Evolutionary conservation across 2,329 filamentous ascomycete species (phyloP), one percentile per base, ranked within the genome.

Genomic region (Thelonectria blattea): DNA sequence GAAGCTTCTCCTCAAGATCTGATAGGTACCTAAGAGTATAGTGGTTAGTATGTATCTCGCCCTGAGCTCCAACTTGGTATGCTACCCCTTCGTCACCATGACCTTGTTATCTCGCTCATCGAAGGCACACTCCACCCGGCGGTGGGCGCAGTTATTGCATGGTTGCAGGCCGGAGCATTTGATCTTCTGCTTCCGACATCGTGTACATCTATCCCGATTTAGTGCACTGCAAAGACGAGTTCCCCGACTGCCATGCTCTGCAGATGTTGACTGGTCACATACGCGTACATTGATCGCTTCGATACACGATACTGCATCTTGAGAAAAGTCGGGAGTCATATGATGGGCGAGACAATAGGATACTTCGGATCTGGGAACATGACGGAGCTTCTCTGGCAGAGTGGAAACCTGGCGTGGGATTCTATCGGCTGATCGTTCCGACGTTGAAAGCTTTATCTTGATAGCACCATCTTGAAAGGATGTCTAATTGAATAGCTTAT

Each of bases 41-140:
- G 9, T 15, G 15, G 17, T 30, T 0, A 70, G 65, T 12, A 32
- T n/a, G 54, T 18, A 52, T 41, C 63, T 70, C 63, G 79, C 78
- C 75, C 76, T 70, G 22, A 24, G 22, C 22, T 24, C 72, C 72
- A n/a, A 78, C 79, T 78, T 3, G 81, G 65, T n/a, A 81, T 71
- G 59, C 81, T 81, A 46, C 50, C 37, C 37, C 27, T 45, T 43
- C 8, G 50, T 20, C n/a, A 27, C 20, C 11, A 18, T 24, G 17
- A 52, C 24, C 50, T 43, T 43, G 22, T 11, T 11, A 17, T 41
- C 18, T 17, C 18, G 15, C 20, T 30, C 75, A 34, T 69, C 66
- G 54, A 71, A 70, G 17, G 67, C 52, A 46, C 70, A 72, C 10
- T 63, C 41, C 11, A 70, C 24, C n/a, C 63, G 62, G n/a, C 68